Conservation (phyloP, 495 filamentous ascomycete genomes). For the Lasiosphaeriaceae sp. region DNA sequence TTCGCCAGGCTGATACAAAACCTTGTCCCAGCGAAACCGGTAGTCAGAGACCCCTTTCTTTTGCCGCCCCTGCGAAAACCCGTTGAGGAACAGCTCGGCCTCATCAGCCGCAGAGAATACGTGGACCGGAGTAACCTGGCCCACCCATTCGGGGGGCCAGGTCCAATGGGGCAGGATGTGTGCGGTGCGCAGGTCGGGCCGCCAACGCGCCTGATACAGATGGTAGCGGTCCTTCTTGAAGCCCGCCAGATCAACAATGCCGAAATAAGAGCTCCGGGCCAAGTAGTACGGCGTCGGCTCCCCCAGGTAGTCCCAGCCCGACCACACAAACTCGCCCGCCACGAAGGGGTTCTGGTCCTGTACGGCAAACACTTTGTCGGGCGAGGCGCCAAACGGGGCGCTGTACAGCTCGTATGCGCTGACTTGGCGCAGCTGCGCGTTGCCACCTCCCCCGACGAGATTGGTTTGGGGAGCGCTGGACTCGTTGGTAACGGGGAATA, state of each 20-base stretch:
- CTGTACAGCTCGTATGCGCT: conserved; percentile 48
- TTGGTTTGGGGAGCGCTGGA: conserved; percentile 25
- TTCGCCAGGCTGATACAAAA: conserved; percentile 41
- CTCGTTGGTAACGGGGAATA: conserved; percentile 45
- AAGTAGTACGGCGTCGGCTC: conserved; percentile 45
- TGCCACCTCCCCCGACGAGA: conserved; percentile 17
- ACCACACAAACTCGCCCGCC: conserved; percentile 50
- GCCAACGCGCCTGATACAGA: conserved; percentile 46
- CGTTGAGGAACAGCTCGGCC: conserved; percentile 50
- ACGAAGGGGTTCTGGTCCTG: conserved; percentile 44
- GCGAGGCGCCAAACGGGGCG: conserved; percentile 35
- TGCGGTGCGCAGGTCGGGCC: conserved; percentile 34
- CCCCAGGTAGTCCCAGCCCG: conserved; percentile 48
- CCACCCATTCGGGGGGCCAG: conserved; percentile 40
- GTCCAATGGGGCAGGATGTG: conserved; percentile 51
- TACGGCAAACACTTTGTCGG: conserved; percentile 44
- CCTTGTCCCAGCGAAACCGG: conserved; percentile 47
- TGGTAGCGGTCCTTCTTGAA: conserved; percentile 50
- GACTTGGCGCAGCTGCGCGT: conserved; percentile 26
- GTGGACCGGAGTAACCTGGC: conserved; percentile 46
- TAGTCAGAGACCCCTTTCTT: conserved; percentile 32
- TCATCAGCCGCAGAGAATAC: conserved; percentile 45
- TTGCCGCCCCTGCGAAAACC: conserved; percentile 33
- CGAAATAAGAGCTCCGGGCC: conserved; percentile 45
- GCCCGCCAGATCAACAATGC: conserved; percentile 48